Evolutionary conservation across 257 asterid species (phyloP).

Genomic region (Galeopsis tetrahit): DNA sequence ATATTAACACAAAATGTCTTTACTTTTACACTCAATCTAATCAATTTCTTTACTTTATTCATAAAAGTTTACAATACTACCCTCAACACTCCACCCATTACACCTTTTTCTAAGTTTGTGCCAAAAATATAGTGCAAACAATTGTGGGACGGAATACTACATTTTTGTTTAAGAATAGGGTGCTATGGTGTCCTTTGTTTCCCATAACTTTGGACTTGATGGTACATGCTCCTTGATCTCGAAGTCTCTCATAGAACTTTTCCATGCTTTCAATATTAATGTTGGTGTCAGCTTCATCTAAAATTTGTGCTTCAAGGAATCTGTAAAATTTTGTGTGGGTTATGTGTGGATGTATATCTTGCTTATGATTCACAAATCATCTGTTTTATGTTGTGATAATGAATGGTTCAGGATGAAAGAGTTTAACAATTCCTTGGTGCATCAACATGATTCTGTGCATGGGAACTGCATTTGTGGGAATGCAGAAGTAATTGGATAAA

Average conservation of each 20-base stretch:
- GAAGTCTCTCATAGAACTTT: conserved; percentile 1
- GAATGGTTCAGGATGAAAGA: conserved; percentile 56
- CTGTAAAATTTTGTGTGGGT: conserved; percentile 32
- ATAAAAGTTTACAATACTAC: no score
- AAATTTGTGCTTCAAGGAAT: conserved; percentile 32
- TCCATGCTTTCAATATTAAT: conserved; percentile 24
- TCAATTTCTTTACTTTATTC: no score
- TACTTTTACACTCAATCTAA: no score
- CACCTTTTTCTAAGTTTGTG: no score
- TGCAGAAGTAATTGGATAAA: conserved; percentile 35
- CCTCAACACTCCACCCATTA: no score
- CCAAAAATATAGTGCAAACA: no score
- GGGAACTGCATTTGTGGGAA: conserved; percentile 59
- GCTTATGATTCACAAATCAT: conserved; percentile 38
- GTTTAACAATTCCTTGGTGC: conserved; percentile 61
- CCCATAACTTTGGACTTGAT: conserved; percentile 3
- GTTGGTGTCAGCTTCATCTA: conserved; percentile 25
- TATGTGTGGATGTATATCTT: conserved; percentile 36
- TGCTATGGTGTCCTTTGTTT: conserved; percentile 6
- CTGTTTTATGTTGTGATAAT: conserved; percentile 49
- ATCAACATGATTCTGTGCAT: conserved; percentile 56
- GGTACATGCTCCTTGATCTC: background rate
- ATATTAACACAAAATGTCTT: no score
- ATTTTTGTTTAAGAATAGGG: background rate
- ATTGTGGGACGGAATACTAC: no score